Evolutionary conservation across 768 basidiomycete genomes (phyloP).

Genomic region (Podaxis sp.): DNA sequence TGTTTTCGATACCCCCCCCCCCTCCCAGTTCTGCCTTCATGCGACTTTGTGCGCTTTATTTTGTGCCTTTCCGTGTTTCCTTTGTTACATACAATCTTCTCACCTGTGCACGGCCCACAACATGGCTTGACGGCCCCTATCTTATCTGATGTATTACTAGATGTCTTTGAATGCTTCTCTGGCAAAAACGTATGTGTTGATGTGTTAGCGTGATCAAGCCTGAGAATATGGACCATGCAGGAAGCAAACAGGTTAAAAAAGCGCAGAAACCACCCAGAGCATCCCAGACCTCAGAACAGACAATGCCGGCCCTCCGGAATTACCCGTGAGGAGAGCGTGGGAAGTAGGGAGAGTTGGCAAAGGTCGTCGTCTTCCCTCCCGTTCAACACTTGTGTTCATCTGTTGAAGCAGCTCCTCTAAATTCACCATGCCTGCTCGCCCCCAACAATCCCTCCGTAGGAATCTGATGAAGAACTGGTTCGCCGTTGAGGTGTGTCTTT

Average conservation of each 20-base stretch:
- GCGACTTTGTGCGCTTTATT: neutral
- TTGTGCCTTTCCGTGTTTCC: neutral
- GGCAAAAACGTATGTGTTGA: neutral
- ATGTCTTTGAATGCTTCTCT: conserved; percentile 9
- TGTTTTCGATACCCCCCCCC: neutral
- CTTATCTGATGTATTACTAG: conserved; percentile 27
- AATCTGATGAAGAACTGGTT: conserved; percentile 63
- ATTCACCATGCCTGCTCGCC: conserved; percentile 17
- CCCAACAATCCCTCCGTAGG: conserved; percentile 27
- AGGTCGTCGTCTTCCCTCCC: neutral
- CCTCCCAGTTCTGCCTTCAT: neutral
- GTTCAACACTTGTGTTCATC: neutral
- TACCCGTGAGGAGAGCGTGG: conserved; percentile 27
- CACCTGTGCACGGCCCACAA: conserved; percentile 11
- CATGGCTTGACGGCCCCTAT: conserved; percentile 26
- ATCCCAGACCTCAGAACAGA: neutral
- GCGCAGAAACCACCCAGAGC: no score
- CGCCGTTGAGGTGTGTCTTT: conserved; percentile 58
- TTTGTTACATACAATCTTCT: conserved; percentile 5
- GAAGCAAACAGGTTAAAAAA: no score
- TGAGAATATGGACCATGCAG: neutral
- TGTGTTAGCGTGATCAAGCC: neutral
- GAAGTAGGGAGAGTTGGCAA: conserved; percentile 20
- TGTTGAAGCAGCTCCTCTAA: conserved; percentile 7
- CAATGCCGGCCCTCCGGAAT: conserved; percentile 24